Percentiles rank a stretch among this genome's conserved stretches.
phyloP scores from a whole-genome alignment of 1,139 yeast species.

The Zygoascus sp. region DNA sequence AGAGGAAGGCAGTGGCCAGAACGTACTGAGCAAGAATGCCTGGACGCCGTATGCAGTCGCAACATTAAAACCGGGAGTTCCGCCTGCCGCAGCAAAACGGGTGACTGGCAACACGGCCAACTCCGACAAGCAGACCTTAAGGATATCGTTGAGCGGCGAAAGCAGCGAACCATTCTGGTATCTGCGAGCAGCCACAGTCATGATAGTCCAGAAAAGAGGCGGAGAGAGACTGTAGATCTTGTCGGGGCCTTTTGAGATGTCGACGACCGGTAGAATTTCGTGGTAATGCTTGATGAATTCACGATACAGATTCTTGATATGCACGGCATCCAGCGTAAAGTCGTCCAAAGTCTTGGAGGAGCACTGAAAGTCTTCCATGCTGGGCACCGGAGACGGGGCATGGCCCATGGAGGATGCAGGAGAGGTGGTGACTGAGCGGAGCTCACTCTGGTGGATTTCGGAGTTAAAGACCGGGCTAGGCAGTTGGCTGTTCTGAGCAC shows the following conservation, averaged over 20 bases:
- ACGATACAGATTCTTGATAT: slow-evolving; percentile 58
- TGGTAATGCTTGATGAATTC: slow-evolving; percentile 77
- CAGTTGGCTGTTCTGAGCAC: slow-evolving; percentile 14
- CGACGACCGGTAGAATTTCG: slow-evolving; percentile 82
- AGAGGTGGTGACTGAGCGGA: background rate
- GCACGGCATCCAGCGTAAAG: slow-evolving; percentile 54
- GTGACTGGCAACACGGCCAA: slow-evolving; percentile 88
- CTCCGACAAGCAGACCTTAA: slow-evolving; percentile 76
- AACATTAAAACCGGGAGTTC: slow-evolving; percentile 71
- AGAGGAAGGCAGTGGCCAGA: slow-evolving; percentile 95
- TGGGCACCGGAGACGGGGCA: slow-evolving; percentile 8
- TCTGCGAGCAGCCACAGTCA: slow-evolving; percentile 74
- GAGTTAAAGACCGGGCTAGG: slow-evolving; percentile 21
- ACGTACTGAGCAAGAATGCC: slow-evolving; percentile 79
- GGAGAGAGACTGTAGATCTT: slow-evolving; percentile 74
- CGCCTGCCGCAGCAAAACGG: slow-evolving; percentile 57
- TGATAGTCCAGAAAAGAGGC: slow-evolving; percentile 87
- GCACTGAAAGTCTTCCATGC: slow-evolving; percentile 36
- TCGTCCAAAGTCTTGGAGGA: slow-evolving; percentile 65
- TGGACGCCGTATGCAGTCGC: slow-evolving; percentile 95
- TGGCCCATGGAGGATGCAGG: background rate
- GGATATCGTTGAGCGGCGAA: slow-evolving; percentile 55
- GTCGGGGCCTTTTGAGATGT: slow-evolving; percentile 76
- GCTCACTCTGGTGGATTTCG: slow-evolving; percentile 9
- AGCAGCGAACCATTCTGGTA: slow-evolving; percentile 44